Base-by-base conservation (phyloP, 2,329 filamentous ascomycete genomes). In the Colletotrichum tamarilloi region DNA sequence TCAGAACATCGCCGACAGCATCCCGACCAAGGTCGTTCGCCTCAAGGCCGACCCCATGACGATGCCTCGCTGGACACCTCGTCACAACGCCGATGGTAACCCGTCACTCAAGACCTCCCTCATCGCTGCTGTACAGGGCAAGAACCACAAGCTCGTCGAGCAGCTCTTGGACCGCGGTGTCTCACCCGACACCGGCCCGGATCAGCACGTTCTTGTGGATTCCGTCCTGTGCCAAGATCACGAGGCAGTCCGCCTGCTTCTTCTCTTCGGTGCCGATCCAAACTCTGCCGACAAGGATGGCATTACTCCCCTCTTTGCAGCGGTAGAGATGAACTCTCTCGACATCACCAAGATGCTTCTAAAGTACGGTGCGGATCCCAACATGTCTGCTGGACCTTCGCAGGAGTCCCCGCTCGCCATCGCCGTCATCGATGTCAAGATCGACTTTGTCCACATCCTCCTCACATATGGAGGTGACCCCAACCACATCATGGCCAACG, bases 361-460 rank as follows among this genome's bases (percentile, higher is more conserved):
- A 75, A 92, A 92, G 81, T 92, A 93, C 74, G 90, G 91, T 12
- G 89, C 89, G 19, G 89, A 90, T 77, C 86, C 87, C 11, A 90
- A 90, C 77, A 82, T 89, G 58, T 80, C 83, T 1, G 82, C 85
- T 1, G 87, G 89, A 0, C 80, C 85, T 0, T 85, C 88, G 11
- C 80, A 84, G 4, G 90, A 92, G 74, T 87, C 88, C 1, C 87
- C 92, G 0, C 82, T 93, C 38, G 84, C 85, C 22, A 76, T 86
- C 62, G 85, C 90, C 19, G 83, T 87, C 58, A 78, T 84, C 1
- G 85, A 87, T 59, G 87, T 88, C 77, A 89, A 89, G 76, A 82
- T 88, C 30, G 87, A 88, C 68, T 84, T 93, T 26, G 84, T 89
- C 0, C 89, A 92, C 73, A 83, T 92, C 4, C 86, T 91, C 58